Percentiles rank a stretch among this genome's conserved stretches.
phyloP scores from a whole-genome alignment of 2,329 filamentous ascomycete species.

The Periconia macrospinosa region DNA sequence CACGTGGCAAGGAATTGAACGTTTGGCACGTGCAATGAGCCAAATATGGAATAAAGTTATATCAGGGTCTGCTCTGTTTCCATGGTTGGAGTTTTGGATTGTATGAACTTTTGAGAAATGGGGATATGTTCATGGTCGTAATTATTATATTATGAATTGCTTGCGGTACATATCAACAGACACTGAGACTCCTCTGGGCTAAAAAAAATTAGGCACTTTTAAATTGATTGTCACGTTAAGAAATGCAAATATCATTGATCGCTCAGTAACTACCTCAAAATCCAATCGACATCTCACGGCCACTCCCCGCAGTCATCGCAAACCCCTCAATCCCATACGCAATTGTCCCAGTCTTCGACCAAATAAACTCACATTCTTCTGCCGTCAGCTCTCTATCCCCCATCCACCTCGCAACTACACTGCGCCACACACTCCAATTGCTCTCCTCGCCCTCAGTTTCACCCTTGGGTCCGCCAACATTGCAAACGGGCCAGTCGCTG shows the following conservation, averaged over 20 bases:
- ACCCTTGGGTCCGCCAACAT: conserved; percentile 59
- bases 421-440: conserved; percentile 77
- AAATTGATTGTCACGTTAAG: too few relatives aligned
- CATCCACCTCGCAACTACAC: conserved; percentile 69
- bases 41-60: background rate
- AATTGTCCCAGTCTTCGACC: conserved; percentile 70
- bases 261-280: background rate
- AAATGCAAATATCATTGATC: too few relatives aligned
- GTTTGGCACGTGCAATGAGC: background rate
- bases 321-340: conserved; percentile 59
- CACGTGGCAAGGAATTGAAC: background rate
- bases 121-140: too few relatives aligned
- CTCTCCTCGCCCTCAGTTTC: conserved; percentile 43
- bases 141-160: too few relatives aligned
- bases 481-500: conserved; percentile 92
- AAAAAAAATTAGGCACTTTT: too few relatives aligned
- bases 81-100: too few relatives aligned
- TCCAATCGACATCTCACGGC: background rate
- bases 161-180: too few relatives aligned
- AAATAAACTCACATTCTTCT: conserved; percentile 68
- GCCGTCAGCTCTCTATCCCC: conserved; percentile 54
- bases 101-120: too few relatives aligned
- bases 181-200: too few relatives aligned
- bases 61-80: background rate
- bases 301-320: background rate